Evolutionary conservation across 768 basidiomycete species (phyloP).

Genomic region (Pluteus cervinus): DNA sequence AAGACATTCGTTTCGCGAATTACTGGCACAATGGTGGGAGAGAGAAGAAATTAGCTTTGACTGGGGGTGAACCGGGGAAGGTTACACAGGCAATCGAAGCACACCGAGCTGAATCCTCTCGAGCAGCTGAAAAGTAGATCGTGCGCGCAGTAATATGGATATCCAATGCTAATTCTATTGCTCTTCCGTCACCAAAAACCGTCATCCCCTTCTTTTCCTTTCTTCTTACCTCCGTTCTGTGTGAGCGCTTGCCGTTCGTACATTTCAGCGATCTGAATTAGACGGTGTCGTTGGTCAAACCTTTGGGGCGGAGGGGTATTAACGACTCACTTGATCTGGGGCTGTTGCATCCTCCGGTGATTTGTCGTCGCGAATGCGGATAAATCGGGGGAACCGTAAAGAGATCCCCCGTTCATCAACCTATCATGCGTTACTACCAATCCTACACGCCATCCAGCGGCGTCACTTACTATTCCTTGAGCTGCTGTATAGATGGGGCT

Average conservation of each 20-base stretch:
- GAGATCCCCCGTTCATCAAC: constrained; percentile 91
- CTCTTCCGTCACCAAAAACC: constrained; percentile 84
- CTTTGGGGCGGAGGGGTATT: not conserved
- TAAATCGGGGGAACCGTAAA: constrained; percentile 92
- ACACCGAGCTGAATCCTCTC: constrained; percentile 34
- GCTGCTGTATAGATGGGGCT: constrained; percentile 97
- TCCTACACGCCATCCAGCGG: not conserved
- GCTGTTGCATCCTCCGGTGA: constrained; percentile 86
- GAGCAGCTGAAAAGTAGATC: constrained; percentile 22
- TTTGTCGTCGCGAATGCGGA: constrained; percentile 92
- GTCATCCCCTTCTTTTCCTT: constrained; percentile 66
- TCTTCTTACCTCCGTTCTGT: constrained; percentile 64
- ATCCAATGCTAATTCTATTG: constrained; percentile 11
- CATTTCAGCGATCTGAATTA: constrained; percentile 80
- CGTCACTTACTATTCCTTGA: constrained; percentile 71
- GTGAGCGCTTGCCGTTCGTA: constrained; percentile 85
- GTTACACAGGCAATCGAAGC: constrained; percentile 48
- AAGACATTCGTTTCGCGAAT: constrained; percentile 80
- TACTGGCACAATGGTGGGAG: constrained; percentile 91
- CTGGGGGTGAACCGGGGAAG: too few relatives aligned
- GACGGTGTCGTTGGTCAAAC: constrained; percentile 4
- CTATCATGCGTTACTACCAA: constrained; percentile 28
- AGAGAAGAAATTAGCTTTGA: constrained; percentile 55
- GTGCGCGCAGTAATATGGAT: constrained; percentile 18
- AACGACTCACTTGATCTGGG: constrained; percentile 72